Evolutionary conservation across 495 filamentous ascomycete species (phyloP), one percentile per base, ranked within the genome.

Genomic region (Monascus purpureus): DNA sequence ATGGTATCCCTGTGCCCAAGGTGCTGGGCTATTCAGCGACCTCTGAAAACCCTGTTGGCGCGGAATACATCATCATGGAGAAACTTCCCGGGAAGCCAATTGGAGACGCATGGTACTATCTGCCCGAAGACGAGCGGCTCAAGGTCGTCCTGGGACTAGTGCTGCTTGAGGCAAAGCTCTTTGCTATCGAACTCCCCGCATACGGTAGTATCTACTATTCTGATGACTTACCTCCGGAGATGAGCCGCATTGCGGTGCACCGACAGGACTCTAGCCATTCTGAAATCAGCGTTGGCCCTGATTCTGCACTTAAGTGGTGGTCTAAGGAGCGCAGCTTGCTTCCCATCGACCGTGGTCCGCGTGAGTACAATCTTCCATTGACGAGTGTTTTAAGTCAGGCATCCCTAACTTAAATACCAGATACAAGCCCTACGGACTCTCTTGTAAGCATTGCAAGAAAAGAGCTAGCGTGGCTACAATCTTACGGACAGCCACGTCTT

Each of bases 121-220:
- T 43, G 4, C 31, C 27, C 6, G 31, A 25, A 24, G 35, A 49
- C 15, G 41, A 42, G 31, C 41, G 40, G 9, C 25, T 19, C 35
- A 6, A 40, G 24, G 28, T 57, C 15, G 36, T 52, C 12, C 35
- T 11, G 13, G 32, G 44, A 13, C 34, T 52, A 6, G 45, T 53
- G 8, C 13, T 50, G 12, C 19, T 55, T 9, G 53, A 55, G 30
- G 33, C 36, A 20, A 37, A 36, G 18, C 35, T 53, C 4, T 47
- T 53, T 29, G 7, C 4, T 11, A 28, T 52, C 9, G 17, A 12
- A 17, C 35, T 54, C 28, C 32, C 31, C 1, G 35, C 47, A 1
- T 27, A 35, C 20, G 51, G 48, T 7, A 52, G 45, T 31, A 16
- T 55, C 8, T 55, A 49, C 23, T 49, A 41, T 31, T 34, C 25